Evolutionary conservation across 2,329 filamentous ascomycete genomes (phyloP), one percentile per base, ranked within the genome.

Genomic region (Colletotrichum noveboracense): DNA sequence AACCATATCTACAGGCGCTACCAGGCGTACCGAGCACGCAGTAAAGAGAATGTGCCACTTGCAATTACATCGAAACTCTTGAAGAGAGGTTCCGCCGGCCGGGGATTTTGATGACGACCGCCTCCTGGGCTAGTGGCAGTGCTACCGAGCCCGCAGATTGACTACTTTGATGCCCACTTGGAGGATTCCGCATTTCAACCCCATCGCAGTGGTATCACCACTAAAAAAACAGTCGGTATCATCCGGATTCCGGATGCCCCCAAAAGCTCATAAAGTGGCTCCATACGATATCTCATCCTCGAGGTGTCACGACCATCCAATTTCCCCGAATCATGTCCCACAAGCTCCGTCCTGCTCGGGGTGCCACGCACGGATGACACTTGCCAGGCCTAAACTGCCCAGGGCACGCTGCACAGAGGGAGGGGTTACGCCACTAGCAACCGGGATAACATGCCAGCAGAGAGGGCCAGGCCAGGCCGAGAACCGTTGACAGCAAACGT

Each of bases 271-370:
- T 64, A 30, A 36, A 68, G 34, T 73, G 73, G 70, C 43, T 30
- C 55, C 43, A 48, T 52, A 16, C 21, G 66, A 64, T 65, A 75
- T 60, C 70, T 58, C 34, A 68, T 71, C 32, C 73, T 73, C 56
- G 30, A 66, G 32, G 52, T 70, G 70, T 34, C 56, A 73, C 62
- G 18, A 52, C 73, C 56, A 65, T 68, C 64, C 64, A 75, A 75
- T 75, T 73, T 75, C 73, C 73, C 73, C 73, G 73, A 75, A 73
- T 75, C 73, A 75, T 75, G 70, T 75, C 58, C 70, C 73, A 75
- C 73, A 73, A 58, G 64, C 58, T 73, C 62, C 70, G 73, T 67
- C 48, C 28, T 52, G 8, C 58, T 61, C 60, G 38, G 43, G 56
- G 65, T 32, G 65, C 36, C 43, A 75, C 64, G 73, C 73, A 75